phyloP scores from a whole-genome alignment of 139 green algal species.

The Nannochloris sp. region DNA sequence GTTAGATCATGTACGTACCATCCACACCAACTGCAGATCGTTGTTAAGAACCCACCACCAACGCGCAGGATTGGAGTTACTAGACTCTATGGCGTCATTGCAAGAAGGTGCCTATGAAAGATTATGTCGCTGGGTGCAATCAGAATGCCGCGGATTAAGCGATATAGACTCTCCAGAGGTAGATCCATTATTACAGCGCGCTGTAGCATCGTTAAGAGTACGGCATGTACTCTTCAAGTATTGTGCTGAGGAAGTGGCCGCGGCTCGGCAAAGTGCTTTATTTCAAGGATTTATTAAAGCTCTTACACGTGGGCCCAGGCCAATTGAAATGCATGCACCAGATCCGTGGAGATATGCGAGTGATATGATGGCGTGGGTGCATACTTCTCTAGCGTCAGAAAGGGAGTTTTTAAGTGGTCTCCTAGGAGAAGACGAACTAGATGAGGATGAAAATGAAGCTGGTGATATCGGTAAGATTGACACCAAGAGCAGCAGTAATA shows the following conservation, averaged over 20 bases:
- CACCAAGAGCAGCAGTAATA: neutral
- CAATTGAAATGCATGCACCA: conserved; percentile 95
- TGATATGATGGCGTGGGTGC: conserved; percentile 98
- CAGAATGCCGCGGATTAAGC: conserved; percentile 75
- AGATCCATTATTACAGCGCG: conserved; percentile 61
- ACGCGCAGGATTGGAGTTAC: conserved; percentile 92
- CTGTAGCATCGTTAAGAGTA: conserved; percentile 66
- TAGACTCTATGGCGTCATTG: conserved; percentile 90
- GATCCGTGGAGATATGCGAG: conserved; percentile 78
- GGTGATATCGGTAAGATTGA: neutral
- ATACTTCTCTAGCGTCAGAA: conserved; percentile 82
- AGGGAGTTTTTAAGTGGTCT: conserved; percentile 80
- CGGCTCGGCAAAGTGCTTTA: conserved; percentile 77
- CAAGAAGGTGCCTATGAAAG: conserved; percentile 93
- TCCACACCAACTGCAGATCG: conserved; percentile 88
- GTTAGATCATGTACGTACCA: conserved; percentile 71
- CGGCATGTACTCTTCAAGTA: conserved; percentile 89
- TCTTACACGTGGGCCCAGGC: conserved; percentile 79
- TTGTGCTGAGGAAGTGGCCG: conserved; percentile 88
- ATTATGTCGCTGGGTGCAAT: conserved; percentile 94
- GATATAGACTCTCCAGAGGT: conserved; percentile 86
- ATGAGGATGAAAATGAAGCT: neutral
- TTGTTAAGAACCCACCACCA: conserved; percentile 88
- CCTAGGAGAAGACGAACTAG: conserved; percentile 55
- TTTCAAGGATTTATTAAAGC: conserved; percentile 79